These are phyloP conservation scores for Dispira parvispora DNA, from an alignment of 192 early-diverging fungal species.

Conservation along the genomic window DNA sequence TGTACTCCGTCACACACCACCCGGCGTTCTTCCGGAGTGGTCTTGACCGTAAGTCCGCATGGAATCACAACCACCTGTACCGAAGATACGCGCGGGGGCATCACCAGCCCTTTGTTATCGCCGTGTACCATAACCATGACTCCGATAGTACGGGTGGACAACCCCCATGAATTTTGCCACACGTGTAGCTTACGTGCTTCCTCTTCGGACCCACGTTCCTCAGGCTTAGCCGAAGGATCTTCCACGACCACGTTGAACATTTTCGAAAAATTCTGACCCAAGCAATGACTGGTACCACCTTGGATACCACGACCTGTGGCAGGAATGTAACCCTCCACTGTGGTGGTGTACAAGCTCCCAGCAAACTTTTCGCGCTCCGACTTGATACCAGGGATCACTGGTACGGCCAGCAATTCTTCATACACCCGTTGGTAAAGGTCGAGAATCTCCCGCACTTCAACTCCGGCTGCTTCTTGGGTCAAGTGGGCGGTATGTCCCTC, in stretches of 20 bases:
- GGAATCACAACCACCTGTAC: slow-evolving; percentile 88
- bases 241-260: slow-evolving; percentile 95
- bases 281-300: slow-evolving; percentile 93
- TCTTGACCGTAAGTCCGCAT: slow-evolving; percentile 81
- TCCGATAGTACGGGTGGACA: slow-evolving; percentile 94
- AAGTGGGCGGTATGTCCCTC: slow-evolving; percentile 97
- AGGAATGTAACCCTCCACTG: slow-evolving; percentile 94
- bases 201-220: slow-evolving; percentile 21
- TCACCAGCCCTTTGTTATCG: slow-evolving; percentile 94
- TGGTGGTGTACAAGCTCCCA: slow-evolving; percentile 93
- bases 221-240: slow-evolving; percentile 47
- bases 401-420: slow-evolving; percentile 91
- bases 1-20: slow-evolving; percentile 48
- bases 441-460: slow-evolving; percentile 78
- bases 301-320: slow-evolving; percentile 96
- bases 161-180: slow-evolving; percentile 99
- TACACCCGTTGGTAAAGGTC: slow-evolving; percentile 93
- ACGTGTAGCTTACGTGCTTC: slow-evolving; percentile 59
- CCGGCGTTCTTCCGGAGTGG: slow-evolving; percentile 52
- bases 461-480: slow-evolving; percentile 71
- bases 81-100: slow-evolving; percentile 84
- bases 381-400: slow-evolving; percentile 91
- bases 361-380: slow-evolving; percentile 99
- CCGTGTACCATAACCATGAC: slow-evolving; percentile 99
- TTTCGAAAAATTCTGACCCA: slow-evolving; percentile 99